Percentiles rank a stretch among this genome's conserved stretches.
phyloP scores from a whole-genome alignment of 2,329 filamentous ascomycete genomes.

The Calonectria fujianensis region DNA sequence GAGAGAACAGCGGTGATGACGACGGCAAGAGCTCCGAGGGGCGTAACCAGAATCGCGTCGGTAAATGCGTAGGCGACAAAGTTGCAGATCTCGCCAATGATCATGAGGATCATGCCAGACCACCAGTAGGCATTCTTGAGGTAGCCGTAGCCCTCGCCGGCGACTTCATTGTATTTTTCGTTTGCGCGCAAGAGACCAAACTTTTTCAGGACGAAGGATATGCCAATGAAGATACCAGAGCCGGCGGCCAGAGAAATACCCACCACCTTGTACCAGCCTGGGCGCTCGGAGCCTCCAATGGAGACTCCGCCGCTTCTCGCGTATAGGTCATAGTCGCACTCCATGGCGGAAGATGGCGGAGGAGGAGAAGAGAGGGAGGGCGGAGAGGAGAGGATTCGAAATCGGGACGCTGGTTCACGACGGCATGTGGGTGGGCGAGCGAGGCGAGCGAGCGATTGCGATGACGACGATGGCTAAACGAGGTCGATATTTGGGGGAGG shows the following conservation, averaged over 20 bases:
- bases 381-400: slow-evolving; percentile 35
- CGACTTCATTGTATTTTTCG: slow-evolving; percentile 95
- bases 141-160: slow-evolving; percentile 97
- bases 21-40: slow-evolving; percentile 91
- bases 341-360: slow-evolving; percentile 42
- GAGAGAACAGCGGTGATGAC: slow-evolving; percentile 94
- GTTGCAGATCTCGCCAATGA: slow-evolving; percentile 96
- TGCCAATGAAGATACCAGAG: slow-evolving; percentile 94
- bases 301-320: slow-evolving; percentile 48
- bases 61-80: slow-evolving; percentile 98
- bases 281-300: slow-evolving; percentile 58
- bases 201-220: slow-evolving; percentile 97
- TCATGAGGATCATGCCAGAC: slow-evolving; percentile 97
- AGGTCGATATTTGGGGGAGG: background rate
- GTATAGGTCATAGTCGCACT: slow-evolving; percentile 50
- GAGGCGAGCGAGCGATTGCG: slow-evolving; percentile 44
- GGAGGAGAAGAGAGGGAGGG: slow-evolving; percentile 29
- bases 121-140: slow-evolving; percentile 98
- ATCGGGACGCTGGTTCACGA: slow-evolving; percentile 47
- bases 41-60: slow-evolving; percentile 95
- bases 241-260: slow-evolving; percentile 90
- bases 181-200: slow-evolving; percentile 93
- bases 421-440: slow-evolving; percentile 51
- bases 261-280: slow-evolving; percentile 84
- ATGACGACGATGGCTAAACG: slow-evolving; percentile 44